Evolutionary conservation across 2,329 filamentous ascomycete genomes (phyloP), one percentile per base, ranked within the genome.

Genomic region (Penicillium corylophilum): DNA sequence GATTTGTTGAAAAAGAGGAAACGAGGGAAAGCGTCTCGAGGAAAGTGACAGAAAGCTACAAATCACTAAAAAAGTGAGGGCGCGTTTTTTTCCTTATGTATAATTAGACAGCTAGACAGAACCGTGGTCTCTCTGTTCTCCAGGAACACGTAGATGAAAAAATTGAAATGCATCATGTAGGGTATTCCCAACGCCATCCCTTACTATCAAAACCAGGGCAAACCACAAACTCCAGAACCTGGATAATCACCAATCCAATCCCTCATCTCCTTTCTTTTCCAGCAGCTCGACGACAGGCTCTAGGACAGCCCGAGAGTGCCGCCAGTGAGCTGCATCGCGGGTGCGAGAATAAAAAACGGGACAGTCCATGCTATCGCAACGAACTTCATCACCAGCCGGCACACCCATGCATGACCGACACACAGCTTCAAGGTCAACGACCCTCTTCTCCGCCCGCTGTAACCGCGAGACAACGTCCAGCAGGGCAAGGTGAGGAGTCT

Each of bases 321-420:
- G 68, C 64, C 71, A 68, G 57, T 68, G 60, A 18, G 72, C 65
- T 43, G 60, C 55, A 51, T 72, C 66, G 51, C 73, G 67, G 4
- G 67, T 74, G 35, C 74, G 61, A 4, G 72, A 70, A 72, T 95
- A 97, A 62, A 95, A 97, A 0, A 96, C 90, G 0, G 92, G 88
- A 67, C 94, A 99, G 72, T 96, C 93, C 68, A 89, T 84, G 69
- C 89, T 95, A 66, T 96, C 90, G 67, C 94, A 99, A 36, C 73
- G 79, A n/a, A 96, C 86, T 29, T 88, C 84, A 33, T 96, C 93
- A 2, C 83, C 76, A 57, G 85, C 87, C 3, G 87, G 79, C 16
- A 92, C 67, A 0, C 84, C 86, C 35, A 90, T 85, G 70, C 94
- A 99, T 62, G 83, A 88, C 54, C 87, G 84, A 71, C 94, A 99